These are phyloP conservation scores for Geotrichum candidum DNA, from an alignment of 1,139 yeast species.

Conservation along the genomic window DNA sequence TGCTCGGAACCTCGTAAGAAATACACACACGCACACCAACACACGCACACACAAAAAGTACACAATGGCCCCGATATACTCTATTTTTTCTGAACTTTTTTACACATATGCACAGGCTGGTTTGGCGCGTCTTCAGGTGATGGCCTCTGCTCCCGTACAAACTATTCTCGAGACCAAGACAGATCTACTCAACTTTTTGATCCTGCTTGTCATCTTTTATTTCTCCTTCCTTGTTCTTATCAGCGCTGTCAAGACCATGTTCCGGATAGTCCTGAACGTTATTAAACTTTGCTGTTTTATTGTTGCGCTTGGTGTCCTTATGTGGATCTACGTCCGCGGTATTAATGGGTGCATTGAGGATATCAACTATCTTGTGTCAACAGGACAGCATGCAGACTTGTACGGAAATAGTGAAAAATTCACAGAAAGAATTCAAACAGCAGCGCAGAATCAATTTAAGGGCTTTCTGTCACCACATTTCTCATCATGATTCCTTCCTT, in stretches of 20 bases:
- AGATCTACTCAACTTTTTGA: constrained; percentile 26
- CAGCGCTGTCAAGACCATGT: constrained; percentile 30
- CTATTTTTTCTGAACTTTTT: background rate
- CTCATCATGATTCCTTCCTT: background rate
- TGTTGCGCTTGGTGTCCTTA: constrained; percentile 21
- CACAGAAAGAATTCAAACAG: constrained; percentile 7
- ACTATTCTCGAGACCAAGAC: constrained; percentile 23
- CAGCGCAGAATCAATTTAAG: constrained; percentile 7
- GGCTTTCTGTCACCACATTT: background rate
- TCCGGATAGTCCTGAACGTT: constrained; percentile 24
- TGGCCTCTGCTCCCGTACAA: constrained; percentile 19
- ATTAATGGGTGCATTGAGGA: constrained; percentile 22
- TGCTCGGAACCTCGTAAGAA: constrained; percentile 1
- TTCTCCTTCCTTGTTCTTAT: constrained; percentile 29
- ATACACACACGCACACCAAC: background rate
- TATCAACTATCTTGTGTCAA: constrained; percentile 11
- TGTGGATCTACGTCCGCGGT: constrained; percentile 28
- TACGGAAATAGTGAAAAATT: constrained; percentile 8
- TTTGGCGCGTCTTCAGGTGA: constrained; percentile 9
- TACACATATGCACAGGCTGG: constrained; percentile 6
- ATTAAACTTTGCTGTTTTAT: constrained; percentile 23
- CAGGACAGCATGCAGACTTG: constrained; percentile 12
- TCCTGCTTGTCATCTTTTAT: constrained; percentile 28
- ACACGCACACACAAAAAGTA: no score
- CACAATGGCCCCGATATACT: constrained; percentile 9